Evolutionary conservation across 2,329 filamentous ascomycete species (phyloP).

Genomic region (Fusarium fracticaudum): DNA sequence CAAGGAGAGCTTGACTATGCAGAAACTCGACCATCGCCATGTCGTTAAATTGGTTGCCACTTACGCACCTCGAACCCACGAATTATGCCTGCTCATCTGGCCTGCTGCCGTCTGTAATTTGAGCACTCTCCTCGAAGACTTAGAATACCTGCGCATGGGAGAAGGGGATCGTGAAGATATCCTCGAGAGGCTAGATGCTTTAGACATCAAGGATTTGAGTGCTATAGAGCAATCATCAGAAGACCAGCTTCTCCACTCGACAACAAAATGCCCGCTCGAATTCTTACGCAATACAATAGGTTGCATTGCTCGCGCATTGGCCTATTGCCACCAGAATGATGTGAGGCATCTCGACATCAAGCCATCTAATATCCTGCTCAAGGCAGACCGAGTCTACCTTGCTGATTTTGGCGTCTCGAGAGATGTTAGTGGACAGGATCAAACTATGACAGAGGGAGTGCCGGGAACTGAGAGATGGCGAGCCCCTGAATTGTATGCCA

Average conservation of each 20-base stretch:
- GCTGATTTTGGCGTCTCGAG: slow-evolving; percentile 61
- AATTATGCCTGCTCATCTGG: slow-evolving; percentile 58
- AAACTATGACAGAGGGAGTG: slow-evolving; percentile 54
- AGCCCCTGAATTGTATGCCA: slow-evolving; percentile 55
- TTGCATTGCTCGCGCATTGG: slow-evolving; percentile 56
- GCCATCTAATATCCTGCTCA: slow-evolving; percentile 58
- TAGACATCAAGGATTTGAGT: slow-evolving; percentile 52
- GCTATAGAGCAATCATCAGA: slow-evolving; percentile 46
- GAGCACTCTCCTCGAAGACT: slow-evolving; percentile 53
- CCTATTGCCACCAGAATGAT: slow-evolving; percentile 53
- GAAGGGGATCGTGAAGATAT: slow-evolving; percentile 54
- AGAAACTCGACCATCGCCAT: slow-evolving; percentile 58
- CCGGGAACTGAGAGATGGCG: slow-evolving; percentile 57
- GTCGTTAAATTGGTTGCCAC: slow-evolving; percentile 59
- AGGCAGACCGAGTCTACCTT: slow-evolving; percentile 56
- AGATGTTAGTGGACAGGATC: slow-evolving; percentile 56
- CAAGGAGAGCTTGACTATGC: slow-evolving; percentile 59
- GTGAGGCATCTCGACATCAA: slow-evolving; percentile 60
- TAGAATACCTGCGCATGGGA: slow-evolving; percentile 52
- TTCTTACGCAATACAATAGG: slow-evolving; percentile 56
- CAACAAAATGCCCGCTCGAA: slow-evolving; percentile 49
- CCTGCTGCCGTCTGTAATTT: slow-evolving; percentile 59
- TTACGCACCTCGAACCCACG: slow-evolving; percentile 52
- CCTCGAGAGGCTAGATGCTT: slow-evolving; percentile 48
- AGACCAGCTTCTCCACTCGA: slow-evolving; percentile 32